Evolutionary conservation across 148 eudicot species (phyloP), one percentile per base, ranked within the genome.

Genomic region (Oxyria digyna): DNA sequence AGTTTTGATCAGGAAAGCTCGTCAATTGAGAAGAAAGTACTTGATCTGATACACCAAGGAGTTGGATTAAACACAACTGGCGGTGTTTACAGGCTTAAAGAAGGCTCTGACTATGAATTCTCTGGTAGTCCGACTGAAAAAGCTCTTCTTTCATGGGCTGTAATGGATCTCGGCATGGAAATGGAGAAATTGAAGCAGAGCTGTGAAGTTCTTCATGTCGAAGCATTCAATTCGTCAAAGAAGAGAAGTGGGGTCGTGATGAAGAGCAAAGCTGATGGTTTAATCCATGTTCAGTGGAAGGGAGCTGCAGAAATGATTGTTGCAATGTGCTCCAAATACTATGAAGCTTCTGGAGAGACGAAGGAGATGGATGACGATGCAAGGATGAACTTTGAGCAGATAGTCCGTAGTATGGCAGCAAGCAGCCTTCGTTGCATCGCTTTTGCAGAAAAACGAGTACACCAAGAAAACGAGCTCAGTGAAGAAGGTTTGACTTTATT

Each of bases 271-370:
- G 42, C 1, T 3, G 65, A 27, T 17, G 42, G 68, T 3, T 57
- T 23, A 10, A 42, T 71, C 42, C 77, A 73, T 18, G 42, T 76
- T 4, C 81, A 82, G 8, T 79, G 85, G 83, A 82, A 82, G 59
- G 85, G 85, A 15, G 83, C 85, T 32, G 85, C 85, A 0, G 85
- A 82, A 69, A 72, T 82, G 78, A 77, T 79, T 32, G 74, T 79
- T 24, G 73, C 81, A 40, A 67, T 75, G 74, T 82, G 85, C 46
- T 71, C 77, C 18, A 72, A 24, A 29, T 79, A 79, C 69, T 75
- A 77, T 27, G 74, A 57, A 8, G 45, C 64, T 27, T 41, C 35
- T 7, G 84, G 77, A 26, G 67, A 45, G 42, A 23, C 20, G 31
- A 7, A 26, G 48, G 71, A 23, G 11, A 43, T 80, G 71, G 71